A percentile compares a stretch with the other conserved stretches of the same genome.
Conservation (phyloP, 1,284 basidiomycete genomes). For the Testicularia cyperi region DNA sequence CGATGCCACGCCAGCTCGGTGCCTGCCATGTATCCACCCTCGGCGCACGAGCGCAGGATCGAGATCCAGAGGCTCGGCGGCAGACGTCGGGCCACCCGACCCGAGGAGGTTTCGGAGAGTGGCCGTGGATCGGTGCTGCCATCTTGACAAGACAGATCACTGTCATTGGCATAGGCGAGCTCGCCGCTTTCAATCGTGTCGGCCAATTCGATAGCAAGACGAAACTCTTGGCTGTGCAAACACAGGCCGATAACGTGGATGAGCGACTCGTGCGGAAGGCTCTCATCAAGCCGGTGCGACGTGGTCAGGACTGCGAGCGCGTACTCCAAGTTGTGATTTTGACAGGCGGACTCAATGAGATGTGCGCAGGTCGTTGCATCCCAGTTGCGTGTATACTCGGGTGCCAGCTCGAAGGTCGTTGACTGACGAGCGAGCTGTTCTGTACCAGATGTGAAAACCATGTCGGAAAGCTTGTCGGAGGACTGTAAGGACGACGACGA, state of each 20-base stretch:
- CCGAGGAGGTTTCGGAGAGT: slow-evolving; percentile 3
- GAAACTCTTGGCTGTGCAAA: slow-evolving; percentile 26
- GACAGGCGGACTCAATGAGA: slow-evolving; percentile 28
- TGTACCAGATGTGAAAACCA: background rate
- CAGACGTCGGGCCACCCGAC: slow-evolving; percentile 14
- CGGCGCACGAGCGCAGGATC: slow-evolving; percentile 39
- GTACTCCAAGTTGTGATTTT: slow-evolving; percentile 38
- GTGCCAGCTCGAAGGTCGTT: slow-evolving; percentile 4
- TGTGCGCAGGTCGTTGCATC: slow-evolving; percentile 37
- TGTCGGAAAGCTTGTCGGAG: slow-evolving; percentile 5
- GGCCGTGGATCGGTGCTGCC: background rate
- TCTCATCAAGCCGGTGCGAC: slow-evolving; percentile 11
- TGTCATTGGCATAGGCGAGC: slow-evolving; percentile 2
- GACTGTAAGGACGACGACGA: background rate
- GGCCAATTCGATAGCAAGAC: slow-evolving; percentile 39
- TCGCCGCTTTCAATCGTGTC: slow-evolving; percentile 23
- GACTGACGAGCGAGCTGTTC: background rate
- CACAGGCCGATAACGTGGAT: slow-evolving; percentile 11
- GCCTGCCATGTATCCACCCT: slow-evolving; percentile 35
- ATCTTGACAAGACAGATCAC: background rate
- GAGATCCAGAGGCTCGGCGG: slow-evolving; percentile 44
- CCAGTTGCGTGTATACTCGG: slow-evolving; percentile 27
- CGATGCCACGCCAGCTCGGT: slow-evolving; percentile 44
- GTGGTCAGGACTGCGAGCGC: slow-evolving; percentile 31
- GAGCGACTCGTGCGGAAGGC: slow-evolving; percentile 17